Percentiles rank a stretch among this genome's conserved stretches.
These are phyloP conservation scores for Penicillium diatomitis DNA, from an alignment of 495 filamentous ascomycete genomes.

Conservation along the genomic window DNA sequence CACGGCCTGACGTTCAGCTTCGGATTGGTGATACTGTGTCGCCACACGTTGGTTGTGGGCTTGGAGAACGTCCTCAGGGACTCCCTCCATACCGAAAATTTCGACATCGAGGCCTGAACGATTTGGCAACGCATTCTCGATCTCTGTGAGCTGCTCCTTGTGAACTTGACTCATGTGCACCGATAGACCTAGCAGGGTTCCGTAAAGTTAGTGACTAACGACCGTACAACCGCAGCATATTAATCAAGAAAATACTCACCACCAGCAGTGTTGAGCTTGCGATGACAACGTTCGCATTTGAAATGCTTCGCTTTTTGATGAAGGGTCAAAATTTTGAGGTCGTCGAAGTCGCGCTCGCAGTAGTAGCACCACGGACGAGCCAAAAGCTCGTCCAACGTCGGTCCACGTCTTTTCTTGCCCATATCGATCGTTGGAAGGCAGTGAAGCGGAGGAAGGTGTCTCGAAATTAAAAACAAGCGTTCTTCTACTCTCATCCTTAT, in stretches of 20 bases:
- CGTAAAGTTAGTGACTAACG: conserved; percentile 4
- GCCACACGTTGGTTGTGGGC: conserved; percentile 80
- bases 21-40: conserved; percentile 70
- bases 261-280: conserved; percentile 88
- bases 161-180: conserved; percentile 99
- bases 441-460: too few species aligned
- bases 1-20: conserved; percentile 68
- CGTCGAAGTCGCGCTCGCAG: conserved; percentile 97
- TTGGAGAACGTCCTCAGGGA: conserved; percentile 75
- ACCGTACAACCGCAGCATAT: neutral
- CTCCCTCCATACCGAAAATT: conserved; percentile 97
- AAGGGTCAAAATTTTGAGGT: conserved; percentile 87
- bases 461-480: too few species aligned
- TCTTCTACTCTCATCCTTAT: too few species aligned
- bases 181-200: conserved; percentile 55
- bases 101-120: conserved; percentile 78
- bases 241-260: conserved; percentile 42
- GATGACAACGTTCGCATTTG: conserved; percentile 84
- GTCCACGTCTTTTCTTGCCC: conserved; percentile 79
- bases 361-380: conserved; percentile 96
- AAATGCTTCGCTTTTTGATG: conserved; percentile 99
- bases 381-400: conserved; percentile 79
- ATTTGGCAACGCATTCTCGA: conserved; percentile 86
- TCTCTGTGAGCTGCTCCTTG: conserved; percentile 75
- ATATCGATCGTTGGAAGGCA: conserved; percentile 32